These are phyloP conservation scores for Onygenales sp. DNA, from an alignment of 2,329 filamentous ascomycete species.

Conservation along the genomic window DNA sequence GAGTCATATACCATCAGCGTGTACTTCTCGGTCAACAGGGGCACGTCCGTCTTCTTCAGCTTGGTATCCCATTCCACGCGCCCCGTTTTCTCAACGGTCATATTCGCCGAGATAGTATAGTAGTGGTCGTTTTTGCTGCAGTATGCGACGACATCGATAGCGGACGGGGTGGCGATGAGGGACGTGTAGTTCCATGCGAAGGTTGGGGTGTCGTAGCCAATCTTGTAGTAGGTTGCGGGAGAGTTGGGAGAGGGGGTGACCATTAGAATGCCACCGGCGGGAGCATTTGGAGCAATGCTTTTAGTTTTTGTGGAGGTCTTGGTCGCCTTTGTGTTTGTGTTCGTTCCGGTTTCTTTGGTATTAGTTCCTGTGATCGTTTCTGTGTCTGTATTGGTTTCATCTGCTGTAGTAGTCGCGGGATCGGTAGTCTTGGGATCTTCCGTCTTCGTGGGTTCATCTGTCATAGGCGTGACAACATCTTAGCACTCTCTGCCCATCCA, in stretches of 20 bases:
- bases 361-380: constrained; percentile 9
- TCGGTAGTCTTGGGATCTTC: constrained; percentile 12
- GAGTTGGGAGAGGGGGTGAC: constrained; percentile 45
- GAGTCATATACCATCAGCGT: constrained; percentile 56
- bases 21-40: constrained; percentile 51
- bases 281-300: constrained; percentile 41
- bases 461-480: constrained; percentile 2
- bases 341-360: constrained; percentile 10
- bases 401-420: constrained; percentile 6
- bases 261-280: constrained; percentile 53
- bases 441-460: constrained; percentile 13
- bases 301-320: constrained; percentile 19
- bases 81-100: constrained; percentile 44
- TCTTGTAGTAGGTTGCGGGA: constrained; percentile 52
- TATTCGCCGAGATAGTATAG: constrained; percentile 54
- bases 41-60: constrained; percentile 39
- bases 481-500: too few relatives aligned
- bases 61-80: constrained; percentile 53
- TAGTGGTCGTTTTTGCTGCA: constrained; percentile 49
- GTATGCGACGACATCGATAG: constrained; percentile 52
- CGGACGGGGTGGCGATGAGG: constrained; percentile 47
- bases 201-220: constrained; percentile 48
- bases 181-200: constrained; percentile 63
- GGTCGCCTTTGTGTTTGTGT: constrained; percentile 15
- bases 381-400: constrained; percentile 9